Percentiles rank a stretch among this genome's conserved stretches.
Conservation (phyloP, 176 grass and related monocot species). For the Raddia guianensis region DNA sequence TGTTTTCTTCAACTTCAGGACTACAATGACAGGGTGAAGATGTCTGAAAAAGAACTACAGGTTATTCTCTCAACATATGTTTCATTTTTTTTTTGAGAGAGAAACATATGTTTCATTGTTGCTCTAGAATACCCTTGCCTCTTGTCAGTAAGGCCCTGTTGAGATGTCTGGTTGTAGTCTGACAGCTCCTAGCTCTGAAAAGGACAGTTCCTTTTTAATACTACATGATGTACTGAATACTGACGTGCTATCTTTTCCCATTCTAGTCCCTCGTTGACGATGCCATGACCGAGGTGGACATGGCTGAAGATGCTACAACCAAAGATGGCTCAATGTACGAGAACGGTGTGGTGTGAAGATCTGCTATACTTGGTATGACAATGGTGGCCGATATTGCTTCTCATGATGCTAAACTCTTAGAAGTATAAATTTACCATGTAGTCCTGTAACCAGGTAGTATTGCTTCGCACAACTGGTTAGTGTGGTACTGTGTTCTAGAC, state of each 20-base stretch:
- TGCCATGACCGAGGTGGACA: constrained; percentile 61
- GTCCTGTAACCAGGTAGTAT: constrained; percentile 32
- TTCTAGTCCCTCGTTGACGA: constrained; percentile 57
- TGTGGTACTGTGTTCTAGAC: background rate
- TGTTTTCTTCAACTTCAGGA: constrained; percentile 74
- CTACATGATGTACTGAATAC: background rate
- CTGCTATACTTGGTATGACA: constrained; percentile 41
- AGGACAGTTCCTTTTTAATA: background rate
- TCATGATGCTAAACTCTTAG: constrained; percentile 11
- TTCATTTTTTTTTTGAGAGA: background rate
- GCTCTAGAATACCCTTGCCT: background rate
- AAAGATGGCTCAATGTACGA: constrained; percentile 66
- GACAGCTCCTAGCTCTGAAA: background rate
- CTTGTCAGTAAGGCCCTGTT: background rate
- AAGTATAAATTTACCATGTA: constrained; percentile 28
- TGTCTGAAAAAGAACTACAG: constrained; percentile 70
- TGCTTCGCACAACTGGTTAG: constrained; percentile 29
- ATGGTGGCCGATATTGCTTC: constrained; percentile 35
- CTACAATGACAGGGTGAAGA: constrained; percentile 67
- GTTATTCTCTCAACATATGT: constrained; percentile 21
- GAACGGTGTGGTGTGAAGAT: constrained; percentile 56
- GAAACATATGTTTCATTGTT: background rate
- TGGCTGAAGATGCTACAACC: constrained; percentile 56
- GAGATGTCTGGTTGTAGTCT: background rate
- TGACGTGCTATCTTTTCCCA: constrained; percentile 2